Conservation (phyloP, 2,329 filamentous ascomycete genomes). For the Colletotrichum sp. region DNA sequence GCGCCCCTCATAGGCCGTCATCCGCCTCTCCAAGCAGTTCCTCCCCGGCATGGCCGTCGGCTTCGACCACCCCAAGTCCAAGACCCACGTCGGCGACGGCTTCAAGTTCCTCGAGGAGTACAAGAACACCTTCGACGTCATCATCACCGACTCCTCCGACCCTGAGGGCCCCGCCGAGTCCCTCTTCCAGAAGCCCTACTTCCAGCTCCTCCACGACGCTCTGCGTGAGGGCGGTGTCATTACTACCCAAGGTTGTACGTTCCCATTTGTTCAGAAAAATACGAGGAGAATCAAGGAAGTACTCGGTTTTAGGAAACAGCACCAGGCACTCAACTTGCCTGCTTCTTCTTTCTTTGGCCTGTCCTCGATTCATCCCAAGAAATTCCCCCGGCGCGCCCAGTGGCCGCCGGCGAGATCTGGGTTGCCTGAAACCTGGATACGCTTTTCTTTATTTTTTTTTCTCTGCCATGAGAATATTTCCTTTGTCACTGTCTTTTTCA, state of each 20-base stretch:
- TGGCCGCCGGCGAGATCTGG: conserved; percentile 11
- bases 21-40: conserved; percentile 97
- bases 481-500: conserved; percentile 1
- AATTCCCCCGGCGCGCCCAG: conserved; percentile 1
- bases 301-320: background rate
- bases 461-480: background rate
- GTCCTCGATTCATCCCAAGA: conserved; percentile 13
- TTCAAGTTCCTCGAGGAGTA: conserved; percentile 98
- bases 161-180: conserved; percentile 95
- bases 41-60: conserved; percentile 92
- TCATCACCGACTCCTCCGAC: conserved; percentile 98
- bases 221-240: conserved; percentile 96
- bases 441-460: background rate
- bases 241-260: conserved; percentile 99
- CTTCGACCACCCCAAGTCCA: conserved; percentile 92
- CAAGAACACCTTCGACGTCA: conserved; percentile 98
- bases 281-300: conserved; percentile 19
- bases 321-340: conserved; percentile 31
- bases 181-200: conserved; percentile 99
- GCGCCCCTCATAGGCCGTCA: conserved; percentile 71
- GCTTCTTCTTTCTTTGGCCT: conserved; percentile 27
- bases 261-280: conserved; percentile 62
- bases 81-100: conserved; percentile 91
- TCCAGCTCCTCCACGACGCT: conserved; percentile 88
- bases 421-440: conserved; percentile 1